Base-by-base conservation (phyloP, 495 filamentous ascomycete genomes). In the Neurospora africana region DNA sequence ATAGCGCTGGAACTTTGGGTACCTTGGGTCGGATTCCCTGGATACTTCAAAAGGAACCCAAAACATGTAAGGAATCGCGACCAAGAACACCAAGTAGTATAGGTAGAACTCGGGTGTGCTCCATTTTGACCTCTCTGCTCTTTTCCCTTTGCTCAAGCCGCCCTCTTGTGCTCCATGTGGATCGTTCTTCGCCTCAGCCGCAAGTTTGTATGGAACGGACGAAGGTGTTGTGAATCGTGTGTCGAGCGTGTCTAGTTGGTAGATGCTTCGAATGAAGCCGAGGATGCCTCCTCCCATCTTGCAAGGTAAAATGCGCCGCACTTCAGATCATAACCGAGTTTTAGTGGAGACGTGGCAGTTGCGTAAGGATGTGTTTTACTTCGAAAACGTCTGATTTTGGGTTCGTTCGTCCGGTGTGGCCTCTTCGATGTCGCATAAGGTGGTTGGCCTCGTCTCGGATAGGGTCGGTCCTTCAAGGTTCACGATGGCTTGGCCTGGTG, bases 241-340 rank as follows among this genome's bases (percentile, higher is more conserved):
- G 85, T 99, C 95, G 79, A 99, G 89, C 37, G 93, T 96, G 76
- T 97, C 92, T 72, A 97, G 89, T 69, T 91, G 90, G 83, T 93
- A 96, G 69, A 95, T 80, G 68, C 84, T 85, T 74, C 85, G 82
- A 69, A 90, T 72, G 69, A 83, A 82, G 21, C 83, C 82, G 61
- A 88, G 72, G 44, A 78, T 65, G 69, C 80, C 78, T 40, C 35
- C 70, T 71, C 70, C 73, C 73, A 74, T 72, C 38, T 33, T 70
- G 15, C 13, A 7, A 33, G 53, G 2, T 61, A 9, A 13, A 30
- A 8, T 61, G 53, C 53, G 53, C 53, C 27, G 53, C 53, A 30
- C 11, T 61, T 61, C 53, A 61, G 27, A 30, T 30, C 53, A 61
- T 61, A 61, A 61, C 53, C 53, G 27, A 61, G 53, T 27, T 30